Conservation (phyloP, 2,329 filamentous ascomycete genomes). For the Diaporthe sp. region DNA sequence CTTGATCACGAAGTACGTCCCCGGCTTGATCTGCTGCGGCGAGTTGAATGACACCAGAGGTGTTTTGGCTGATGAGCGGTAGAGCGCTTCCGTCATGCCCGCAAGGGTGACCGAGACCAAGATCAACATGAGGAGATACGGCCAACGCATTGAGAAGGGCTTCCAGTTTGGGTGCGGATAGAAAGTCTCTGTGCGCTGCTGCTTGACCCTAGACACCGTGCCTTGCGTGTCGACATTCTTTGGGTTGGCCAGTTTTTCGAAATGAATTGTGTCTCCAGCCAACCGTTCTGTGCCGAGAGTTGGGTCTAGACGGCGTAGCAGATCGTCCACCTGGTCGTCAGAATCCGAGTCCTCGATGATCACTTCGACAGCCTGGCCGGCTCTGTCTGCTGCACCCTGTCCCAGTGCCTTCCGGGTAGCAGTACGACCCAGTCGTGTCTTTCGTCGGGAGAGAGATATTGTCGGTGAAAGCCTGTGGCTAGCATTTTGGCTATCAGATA, state of each 20-base stretch:
- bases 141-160: constrained; percentile 74
- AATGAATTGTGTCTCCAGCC: constrained; percentile 54
- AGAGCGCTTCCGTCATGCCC: constrained; percentile 66
- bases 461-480: constrained; percentile 41
- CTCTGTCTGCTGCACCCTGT: constrained; percentile 70
- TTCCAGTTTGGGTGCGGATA: constrained; percentile 77
- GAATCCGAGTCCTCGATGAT: constrained; percentile 59
- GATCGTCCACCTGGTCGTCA: constrained; percentile 29
- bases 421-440: constrained; percentile 43
- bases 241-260: constrained; percentile 10
- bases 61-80: constrained; percentile 58
- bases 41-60: constrained; percentile 64
- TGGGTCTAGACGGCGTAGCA: constrained; percentile 39
- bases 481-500: constrained; percentile 52
- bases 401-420: constrained; percentile 63
- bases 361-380: constrained; percentile 71
- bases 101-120: constrained; percentile 66
- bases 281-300: constrained; percentile 66
- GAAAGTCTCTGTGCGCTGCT: constrained; percentile 63
- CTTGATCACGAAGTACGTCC: constrained; percentile 72
- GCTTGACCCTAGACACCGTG: constrained; percentile 52
- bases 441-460: constrained; percentile 56
- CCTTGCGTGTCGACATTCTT: constrained; percentile 47
- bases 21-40: constrained; percentile 63
- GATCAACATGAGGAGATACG: constrained; percentile 68